phyloP scores from a whole-genome alignment of 1,139 yeast species.

The Zygosaccharomyces sapae region DNA sequence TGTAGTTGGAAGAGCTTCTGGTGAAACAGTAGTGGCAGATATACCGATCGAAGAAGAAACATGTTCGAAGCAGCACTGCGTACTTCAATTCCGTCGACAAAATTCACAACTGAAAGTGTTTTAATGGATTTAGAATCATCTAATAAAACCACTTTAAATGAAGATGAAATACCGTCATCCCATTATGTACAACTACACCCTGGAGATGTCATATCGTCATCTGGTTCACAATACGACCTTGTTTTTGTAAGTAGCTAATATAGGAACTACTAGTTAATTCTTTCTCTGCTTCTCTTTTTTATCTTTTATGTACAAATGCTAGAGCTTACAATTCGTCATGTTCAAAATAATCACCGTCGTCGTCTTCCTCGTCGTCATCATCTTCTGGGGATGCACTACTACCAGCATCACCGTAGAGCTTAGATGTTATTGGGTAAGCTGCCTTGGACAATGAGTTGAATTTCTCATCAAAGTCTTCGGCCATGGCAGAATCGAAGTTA shows the following conservation, averaged over 20 bases:
- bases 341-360: slow-evolving; percentile 41
- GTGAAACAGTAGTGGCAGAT: slow-evolving; percentile 43
- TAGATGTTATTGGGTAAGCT: slow-evolving; percentile 90
- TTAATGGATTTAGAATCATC: slow-evolving; percentile 52
- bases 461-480: slow-evolving; percentile 93
- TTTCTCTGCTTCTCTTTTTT: too few species aligned
- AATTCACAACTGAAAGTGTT: slow-evolving; percentile 38
- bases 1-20: slow-evolving; percentile 43
- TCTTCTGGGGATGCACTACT: slow-evolving; percentile 46
- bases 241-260: slow-evolving; percentile 17
- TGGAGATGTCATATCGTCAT: slow-evolving; percentile 45
- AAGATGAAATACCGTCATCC: slow-evolving; percentile 42
- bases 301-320: slow-evolving; percentile 6
- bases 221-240: slow-evolving; percentile 32
- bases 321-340: slow-evolving; percentile 59
- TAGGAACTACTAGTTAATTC: too few species aligned
- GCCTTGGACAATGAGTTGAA: slow-evolving; percentile 77
- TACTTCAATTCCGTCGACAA: slow-evolving; percentile 44
- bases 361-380: slow-evolving; percentile 63
- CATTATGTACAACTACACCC: slow-evolving; percentile 47
- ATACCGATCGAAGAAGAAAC: slow-evolving; percentile 43
- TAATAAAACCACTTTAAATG: slow-evolving; percentile 51
- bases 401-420: slow-evolving; percentile 69
- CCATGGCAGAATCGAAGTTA: slow-evolving; percentile 78
- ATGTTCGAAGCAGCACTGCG: slow-evolving; percentile 55